Evolutionary conservation across 139 green algal genomes (phyloP), one percentile per base, ranked within the genome.

Genomic region (Astrephomene gubernaculifera): DNA sequence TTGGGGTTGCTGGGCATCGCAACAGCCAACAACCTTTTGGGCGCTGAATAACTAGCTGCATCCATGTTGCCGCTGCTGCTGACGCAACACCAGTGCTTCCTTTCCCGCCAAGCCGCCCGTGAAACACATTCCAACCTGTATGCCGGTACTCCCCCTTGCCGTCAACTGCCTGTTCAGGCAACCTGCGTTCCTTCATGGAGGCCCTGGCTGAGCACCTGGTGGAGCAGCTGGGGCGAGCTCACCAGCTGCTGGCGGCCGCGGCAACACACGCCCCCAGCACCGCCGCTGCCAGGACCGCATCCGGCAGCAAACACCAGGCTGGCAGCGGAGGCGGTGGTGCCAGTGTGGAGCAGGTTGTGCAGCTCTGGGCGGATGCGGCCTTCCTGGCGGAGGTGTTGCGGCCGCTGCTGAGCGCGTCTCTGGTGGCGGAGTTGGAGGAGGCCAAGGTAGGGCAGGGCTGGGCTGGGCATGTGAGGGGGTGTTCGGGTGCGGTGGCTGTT

Each of bases 181-280:
- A 86, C 79, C 79, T 86, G 65, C 49, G 35, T 3, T 78, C 79
- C 45, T 86, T 86, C 79, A 76, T 86, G 79, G 79, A 79, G 79
- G 79, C 79, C 5, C 67, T 86, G 65, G 79, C 65, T 45, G 79
- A 86, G 79, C 79, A 60, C 0, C 65, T 86, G 25, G 79, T 86
- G 79, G 57, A 54, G 1, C 41, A 57, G 43, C 45, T 86, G 44
- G 7, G 2, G 33, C 44, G 19, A 22, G 79, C 65, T 12, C 69
- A 25, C 79, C 27, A 9, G 25, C 19, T 6, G 39, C 33, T 78
- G 36, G 65, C 64, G 8, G 2, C n/a, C 39, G 39, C 57, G 7
- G 60, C 38, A 10, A 31, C 44, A 17, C 0, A 1, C 8, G 29
- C 35, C 36, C 38, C 27, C 2, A 29, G 12, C 6, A 44, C 71